These are phyloP conservation scores for Bruguiera sexangula DNA, from an alignment of 345 rosid species.

Conservation along the genomic window DNA sequence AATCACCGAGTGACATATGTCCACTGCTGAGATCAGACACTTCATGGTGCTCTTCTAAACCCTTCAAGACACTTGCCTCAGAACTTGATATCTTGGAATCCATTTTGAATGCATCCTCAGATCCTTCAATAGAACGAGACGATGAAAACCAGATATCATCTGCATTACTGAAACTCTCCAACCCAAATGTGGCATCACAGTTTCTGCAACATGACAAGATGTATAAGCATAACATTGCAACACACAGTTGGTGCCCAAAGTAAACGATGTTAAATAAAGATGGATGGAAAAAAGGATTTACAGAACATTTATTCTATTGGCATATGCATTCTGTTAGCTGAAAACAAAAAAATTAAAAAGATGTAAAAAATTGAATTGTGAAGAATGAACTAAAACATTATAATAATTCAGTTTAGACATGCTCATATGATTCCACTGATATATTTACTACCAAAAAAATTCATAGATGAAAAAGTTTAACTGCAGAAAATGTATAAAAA, in stretches of 20 bases:
- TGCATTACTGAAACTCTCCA: slow-evolving; percentile 61
- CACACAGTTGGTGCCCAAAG: background rate
- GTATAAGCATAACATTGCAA: background rate
- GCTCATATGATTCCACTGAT: background rate
- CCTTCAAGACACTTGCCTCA: slow-evolving; percentile 29
- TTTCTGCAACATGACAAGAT: slow-evolving; percentile 45
- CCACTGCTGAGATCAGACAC: slow-evolving; percentile 34
- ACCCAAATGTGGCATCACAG: slow-evolving; percentile 76
- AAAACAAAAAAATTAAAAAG: too few species aligned
- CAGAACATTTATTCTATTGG: too few species aligned
- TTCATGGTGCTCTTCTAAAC: slow-evolving; percentile 35
- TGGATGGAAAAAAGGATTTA: too few species aligned
- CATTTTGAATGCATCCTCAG: slow-evolving; percentile 45
- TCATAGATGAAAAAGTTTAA: background rate
- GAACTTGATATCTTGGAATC: slow-evolving; percentile 36
- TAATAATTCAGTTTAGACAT: background rate
- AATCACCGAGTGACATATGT: slow-evolving; percentile 34
- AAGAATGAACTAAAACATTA: too few species aligned
- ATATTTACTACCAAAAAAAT: background rate
- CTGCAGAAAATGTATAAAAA: background rate
- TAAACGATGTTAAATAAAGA: background rate
- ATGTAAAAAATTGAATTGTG: too few species aligned
- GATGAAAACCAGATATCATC: slow-evolving; percentile 73
- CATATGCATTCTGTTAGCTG: too few species aligned
- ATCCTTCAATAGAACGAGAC: slow-evolving; percentile 47